Base-by-base conservation (phyloP, 2,329 filamentous ascomycete species). In the Clonostachys chloroleuca region DNA sequence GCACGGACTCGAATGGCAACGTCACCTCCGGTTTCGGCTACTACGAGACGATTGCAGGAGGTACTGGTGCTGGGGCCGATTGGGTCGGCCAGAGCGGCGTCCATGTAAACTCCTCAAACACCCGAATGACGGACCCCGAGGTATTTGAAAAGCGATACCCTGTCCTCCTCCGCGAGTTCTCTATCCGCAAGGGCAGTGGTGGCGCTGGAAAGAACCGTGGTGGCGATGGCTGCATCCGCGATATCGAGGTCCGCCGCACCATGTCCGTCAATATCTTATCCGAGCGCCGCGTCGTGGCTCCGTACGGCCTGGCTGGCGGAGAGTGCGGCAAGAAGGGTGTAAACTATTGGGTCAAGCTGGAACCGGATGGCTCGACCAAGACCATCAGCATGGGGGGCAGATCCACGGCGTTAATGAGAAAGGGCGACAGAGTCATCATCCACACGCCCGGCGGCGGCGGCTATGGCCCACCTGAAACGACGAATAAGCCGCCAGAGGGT, bases 11-110 rank as follows among this genome's bases (percentile, higher is more conserved):
- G 60, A 80, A 92, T 56, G 88, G 88, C 12, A 83, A 89, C 0
- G 70, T 89, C 1, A 67, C 90, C 45, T 88, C 0, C 69, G 88
- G n/a, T n/a, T n/a, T n/a, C n/a, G n/a, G n/a, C n/a, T n/a, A n/a
- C n/a, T n/a, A n/a, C n/a, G 87, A 92, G 64, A 91, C 87, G 6
- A 89, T 91, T 51, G 83, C 84, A 0, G 87, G 87, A 39, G 87
- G 87, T 1, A 81, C 75, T 43, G 87, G 87, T 24, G 87, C 87
- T 0, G 86, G 87, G 0, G 77, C 82, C 0, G 72, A 73, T 14
- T 90, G 86, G 86, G 74, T 87, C 51, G 87, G 87, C 35, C n/a
- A n/a, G n/a, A n/a, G n/a, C 1, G 67, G 87, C 3, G 87, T 91
- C 51, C 88, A 91, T n/a, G n/a, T n/a, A n/a, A n/a, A n/a, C 87